Base-by-base conservation (phyloP, 73 alveolate genomes). In the Stentor coeruleus region DNA sequence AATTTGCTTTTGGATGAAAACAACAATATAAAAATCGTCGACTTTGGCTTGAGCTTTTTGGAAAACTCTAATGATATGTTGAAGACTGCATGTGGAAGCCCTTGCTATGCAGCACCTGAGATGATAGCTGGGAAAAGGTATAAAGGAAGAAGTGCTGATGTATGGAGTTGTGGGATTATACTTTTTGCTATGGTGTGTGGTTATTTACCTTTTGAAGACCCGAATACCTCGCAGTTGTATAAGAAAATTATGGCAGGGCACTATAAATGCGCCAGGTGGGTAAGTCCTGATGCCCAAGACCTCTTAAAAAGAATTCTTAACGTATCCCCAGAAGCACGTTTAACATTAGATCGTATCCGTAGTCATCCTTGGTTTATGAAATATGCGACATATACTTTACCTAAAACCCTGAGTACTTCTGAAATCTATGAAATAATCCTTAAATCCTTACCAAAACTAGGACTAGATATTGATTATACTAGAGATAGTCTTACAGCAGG, bases 31-130 rank as follows among this genome's bases (percentile, higher is more conserved):
- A 91, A 92, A 82, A 91, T 95, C 31, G 94, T 93, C 3, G 99
- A 95, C 86, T 95, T 95, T 83, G 98, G 99, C 59, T 85, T 93
- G 38, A 77, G 94, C 1, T 39, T 74, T 66, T 35, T 33, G 15
- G 40, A 76, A n/a, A 6, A 39, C 3, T 20, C 38, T 3, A 57
- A 57, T 26, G 41, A 84, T 31, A 28, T 74, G 6, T 74, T 95
- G 58, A 81, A 82, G 59, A 88, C 98, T 1, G 94, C 97, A 3
- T 95, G 99, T 85, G 99, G 99, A 28, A 81, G 94, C 72, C 97
- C 97, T 35, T 91, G 97, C 77, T 95, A 95, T 86, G 98, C 98
- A 4, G 96, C 99, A 33, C 99, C 99, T 3, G 99, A 95, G 81
- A 93, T 95, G 99, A 81, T 93, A 20, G 92, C 89, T 40, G 99